Base-by-base conservation (phyloP, 1,139 yeast genomes). In the Hemisphaericaspora xylanilytica region DNA sequence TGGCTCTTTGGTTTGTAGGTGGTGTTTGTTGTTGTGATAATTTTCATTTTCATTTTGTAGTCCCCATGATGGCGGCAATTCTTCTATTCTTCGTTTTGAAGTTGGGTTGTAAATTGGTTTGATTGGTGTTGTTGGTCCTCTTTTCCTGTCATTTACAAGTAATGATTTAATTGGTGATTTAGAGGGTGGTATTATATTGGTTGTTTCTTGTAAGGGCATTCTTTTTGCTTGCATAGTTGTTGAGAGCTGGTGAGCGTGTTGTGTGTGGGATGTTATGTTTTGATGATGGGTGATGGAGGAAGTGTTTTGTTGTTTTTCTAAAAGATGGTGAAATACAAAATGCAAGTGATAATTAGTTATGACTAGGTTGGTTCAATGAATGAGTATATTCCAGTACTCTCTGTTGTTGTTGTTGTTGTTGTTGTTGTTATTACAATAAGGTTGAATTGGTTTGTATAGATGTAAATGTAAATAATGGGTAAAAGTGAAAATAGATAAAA, bases 91-190 rank as follows among this genome's bases (percentile, higher is more conserved):
- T 20, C 36, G 27, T 17, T 28, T 27, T 5, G 32, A 18, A 13
- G 16, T 27, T 12, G 24, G 27, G 11, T 26, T 13, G 18, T 26
- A 33, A 20, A 22, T 21, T 9, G 31, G 31, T 33, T 33, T 27
- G n/a, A 36, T 32, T 16, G 62, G 62, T 3, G 61, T 55, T 5
- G 56, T 39, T 12, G 61, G 57, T 3, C 55, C 57, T 38, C 61
- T 44, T 39, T 40, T 33, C 11, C 36, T 33, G 8, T 33, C 30
- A 24, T 33, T 33, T 8, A 18, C 15, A 12, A 33, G 11, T 6
- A 25, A n/a, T n/a, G 17, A 8, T 27, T 27, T 27, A 13, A 20
- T 33, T 18, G 36, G 36, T 13, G 36, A 33, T 27, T 18, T 28
- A 8, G 36, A 28, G 1, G 36, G 14, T 13, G 36, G 14, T 20